Conservation (phyloP, 768 basidiomycete genomes). For the Amanita exitialis region DNA sequence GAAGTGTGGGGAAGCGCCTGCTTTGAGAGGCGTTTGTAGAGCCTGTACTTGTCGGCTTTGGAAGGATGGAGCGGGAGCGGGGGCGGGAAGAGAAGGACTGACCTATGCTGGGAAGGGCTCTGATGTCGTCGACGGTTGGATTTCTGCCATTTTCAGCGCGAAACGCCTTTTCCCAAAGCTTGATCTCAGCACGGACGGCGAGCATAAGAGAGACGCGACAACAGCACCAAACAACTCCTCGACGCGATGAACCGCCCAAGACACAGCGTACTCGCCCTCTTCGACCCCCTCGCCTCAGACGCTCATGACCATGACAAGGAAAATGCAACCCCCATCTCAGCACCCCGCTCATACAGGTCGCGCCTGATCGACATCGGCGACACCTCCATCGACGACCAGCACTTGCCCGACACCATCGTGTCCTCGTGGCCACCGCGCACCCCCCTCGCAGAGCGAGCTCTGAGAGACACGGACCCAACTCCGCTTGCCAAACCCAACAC, state of each 20-base stretch:
- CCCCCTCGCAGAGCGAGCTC: conserved; percentile 25
- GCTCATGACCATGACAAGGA: conserved; percentile 35
- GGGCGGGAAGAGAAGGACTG: conserved; percentile 14
- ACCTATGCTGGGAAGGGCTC: conserved; percentile 53
- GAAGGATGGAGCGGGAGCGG: background rate
- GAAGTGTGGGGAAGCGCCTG: conserved; percentile 33
- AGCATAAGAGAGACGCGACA: conserved; percentile 22
- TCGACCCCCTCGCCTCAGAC: conserved; percentile 35
- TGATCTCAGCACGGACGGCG: conserved; percentile 46
- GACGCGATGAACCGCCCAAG: conserved; percentile 24
- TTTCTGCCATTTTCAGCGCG: conserved; percentile 41
- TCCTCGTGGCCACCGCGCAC: conserved; percentile 22
- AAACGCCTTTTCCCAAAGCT: conserved; percentile 70
- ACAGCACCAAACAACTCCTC: conserved; percentile 26
- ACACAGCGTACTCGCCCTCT: conserved; percentile 36
- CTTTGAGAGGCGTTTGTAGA: conserved; percentile 70
- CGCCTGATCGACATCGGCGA: conserved; percentile 44
- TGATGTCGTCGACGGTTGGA: conserved; percentile 66
- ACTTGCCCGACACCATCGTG: conserved; percentile 19
- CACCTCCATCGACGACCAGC: conserved; percentile 27
- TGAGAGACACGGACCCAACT: conserved; percentile 20
- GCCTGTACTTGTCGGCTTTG: conserved; percentile 72
- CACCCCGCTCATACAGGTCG: conserved; percentile 22
- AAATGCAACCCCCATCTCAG: conserved; percentile 25
- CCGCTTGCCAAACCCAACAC: conserved; percentile 20